These are phyloP conservation scores for Paramecium sonneborni DNA, from an alignment of 73 alveolate species.

Conservation along the genomic window DNA sequence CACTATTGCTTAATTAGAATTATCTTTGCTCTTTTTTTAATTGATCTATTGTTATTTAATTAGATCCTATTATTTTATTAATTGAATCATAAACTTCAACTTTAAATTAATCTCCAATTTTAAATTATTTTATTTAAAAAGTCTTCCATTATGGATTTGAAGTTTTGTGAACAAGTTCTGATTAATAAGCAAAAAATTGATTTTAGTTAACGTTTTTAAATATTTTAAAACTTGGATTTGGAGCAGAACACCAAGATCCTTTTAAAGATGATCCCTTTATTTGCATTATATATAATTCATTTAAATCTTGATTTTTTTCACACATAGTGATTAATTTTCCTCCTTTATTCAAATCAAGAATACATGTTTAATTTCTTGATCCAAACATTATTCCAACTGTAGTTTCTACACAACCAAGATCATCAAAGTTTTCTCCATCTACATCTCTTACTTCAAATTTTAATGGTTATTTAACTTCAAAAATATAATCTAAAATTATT, in stretches of 20 bases:
- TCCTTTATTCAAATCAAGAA: constrained; percentile 58
- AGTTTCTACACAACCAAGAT: constrained; percentile 67
- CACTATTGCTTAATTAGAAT: not conserved
- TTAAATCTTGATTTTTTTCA: constrained; percentile 65
- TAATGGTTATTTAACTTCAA: constrained; percentile 79
- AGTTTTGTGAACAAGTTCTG: not conserved
- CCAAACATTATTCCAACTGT: constrained; percentile 77
- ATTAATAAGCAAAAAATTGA: not conserved
- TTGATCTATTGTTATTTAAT: not conserved
- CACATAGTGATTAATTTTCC: constrained; percentile 74
- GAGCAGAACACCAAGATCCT: constrained; percentile 5
- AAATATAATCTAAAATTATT: constrained; percentile 76
- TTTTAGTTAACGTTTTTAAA: not conserved
- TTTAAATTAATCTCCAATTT: not conserved
- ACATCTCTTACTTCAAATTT: constrained; percentile 76
- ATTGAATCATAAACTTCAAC: not conserved
- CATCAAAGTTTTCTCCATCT: constrained; percentile 69
- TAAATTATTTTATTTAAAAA: not conserved
- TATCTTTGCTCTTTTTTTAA: not conserved
- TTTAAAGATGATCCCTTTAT: constrained; percentile 44
- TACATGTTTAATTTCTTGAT: constrained; percentile 61
- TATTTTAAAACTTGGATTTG: constrained; percentile 19
- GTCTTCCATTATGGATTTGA: constrained; percentile 1
- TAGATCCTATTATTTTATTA: not conserved
- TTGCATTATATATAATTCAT: constrained; percentile 60